phyloP scores from a whole-genome alignment of 768 basidiomycete genomes.

The Phlebiopsis gigantea region DNA sequence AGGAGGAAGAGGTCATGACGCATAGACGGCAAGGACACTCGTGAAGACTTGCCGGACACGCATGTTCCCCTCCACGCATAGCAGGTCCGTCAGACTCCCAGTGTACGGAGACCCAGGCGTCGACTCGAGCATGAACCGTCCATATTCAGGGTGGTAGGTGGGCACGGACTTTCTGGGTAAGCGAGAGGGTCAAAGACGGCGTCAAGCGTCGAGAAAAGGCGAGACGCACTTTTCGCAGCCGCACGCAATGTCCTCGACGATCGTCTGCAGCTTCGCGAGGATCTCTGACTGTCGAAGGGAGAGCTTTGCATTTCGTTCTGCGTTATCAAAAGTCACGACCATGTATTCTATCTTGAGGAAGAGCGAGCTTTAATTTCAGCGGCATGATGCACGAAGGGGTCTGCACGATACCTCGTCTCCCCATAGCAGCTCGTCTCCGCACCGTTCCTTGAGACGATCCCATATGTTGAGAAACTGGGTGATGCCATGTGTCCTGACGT shows the following conservation, averaged over 20 bases:
- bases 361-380: conserved; percentile 11
- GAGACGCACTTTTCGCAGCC: conserved; percentile 49
- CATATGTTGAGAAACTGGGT: conserved; percentile 92
- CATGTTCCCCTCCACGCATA: conserved; percentile 94
- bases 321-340: conserved; percentile 81
- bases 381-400: conserved; percentile 2
- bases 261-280: conserved; percentile 65
- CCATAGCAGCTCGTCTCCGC: conserved; percentile 92
- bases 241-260: conserved; percentile 62
- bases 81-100: conserved; percentile 76
- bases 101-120: conserved; percentile 96
- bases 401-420: conserved; percentile 80
- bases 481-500: conserved; percentile 84
- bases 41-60: conserved; percentile 63
- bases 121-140: conserved; percentile 97
- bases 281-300: conserved; percentile 97
- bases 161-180: conserved; percentile 62
- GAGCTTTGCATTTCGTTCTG: conserved; percentile 73
- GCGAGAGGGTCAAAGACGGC: background rate
- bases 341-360: conserved; percentile 85
- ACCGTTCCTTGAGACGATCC: conserved; percentile 86
- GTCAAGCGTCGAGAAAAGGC: background rate
- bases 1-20: background rate
- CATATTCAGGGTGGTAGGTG: conserved; percentile 97
- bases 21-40: background rate